Conservation (phyloP, 2,329 filamentous ascomycete species). For the Venturia effusa region DNA sequence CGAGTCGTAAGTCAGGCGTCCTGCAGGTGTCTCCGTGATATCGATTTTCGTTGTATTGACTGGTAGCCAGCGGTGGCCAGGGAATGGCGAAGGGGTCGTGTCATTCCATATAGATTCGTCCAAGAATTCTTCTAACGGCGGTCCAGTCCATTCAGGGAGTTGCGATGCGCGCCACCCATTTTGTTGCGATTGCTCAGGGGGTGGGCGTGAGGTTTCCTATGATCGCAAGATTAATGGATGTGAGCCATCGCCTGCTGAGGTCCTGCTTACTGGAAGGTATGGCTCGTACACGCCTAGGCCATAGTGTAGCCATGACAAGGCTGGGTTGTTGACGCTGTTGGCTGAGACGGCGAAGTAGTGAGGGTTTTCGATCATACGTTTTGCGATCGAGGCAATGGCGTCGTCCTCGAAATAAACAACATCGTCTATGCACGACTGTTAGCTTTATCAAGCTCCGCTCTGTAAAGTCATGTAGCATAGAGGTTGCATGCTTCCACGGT, state of each 20-base stretch:
- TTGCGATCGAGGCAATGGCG: conserved; percentile 6
- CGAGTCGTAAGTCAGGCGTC: neutral
- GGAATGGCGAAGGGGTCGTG: conserved; percentile 4
- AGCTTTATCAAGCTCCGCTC: neutral
- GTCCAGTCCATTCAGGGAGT: conserved; percentile 6
- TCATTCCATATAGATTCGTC: neutral
- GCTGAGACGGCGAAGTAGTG: conserved; percentile 12
- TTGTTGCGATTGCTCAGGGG: neutral
- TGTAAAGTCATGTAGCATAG: neutral
- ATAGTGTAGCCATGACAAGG: conserved; percentile 9
- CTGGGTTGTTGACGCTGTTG: conserved; percentile 11
- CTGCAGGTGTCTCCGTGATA: conserved; percentile 4
- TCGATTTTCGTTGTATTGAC: neutral
- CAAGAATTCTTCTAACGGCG: neutral
- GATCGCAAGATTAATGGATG: neutral
- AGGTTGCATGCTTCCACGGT: neutral
- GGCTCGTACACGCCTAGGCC: conserved; percentile 9
- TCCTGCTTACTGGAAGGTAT: conserved; percentile 8
- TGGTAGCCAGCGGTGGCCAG: conserved; percentile 10
- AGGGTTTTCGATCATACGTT: conserved; percentile 9
- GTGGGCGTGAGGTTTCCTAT: conserved; percentile 1
- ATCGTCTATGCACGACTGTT: neutral
- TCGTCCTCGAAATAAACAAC: conserved; percentile 11
- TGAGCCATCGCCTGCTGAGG: neutral
- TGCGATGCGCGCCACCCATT: conserved; percentile 7